phyloP scores from a whole-genome alignment of 495 filamentous ascomycete species.

The Hyaloscypha finlandica region DNA sequence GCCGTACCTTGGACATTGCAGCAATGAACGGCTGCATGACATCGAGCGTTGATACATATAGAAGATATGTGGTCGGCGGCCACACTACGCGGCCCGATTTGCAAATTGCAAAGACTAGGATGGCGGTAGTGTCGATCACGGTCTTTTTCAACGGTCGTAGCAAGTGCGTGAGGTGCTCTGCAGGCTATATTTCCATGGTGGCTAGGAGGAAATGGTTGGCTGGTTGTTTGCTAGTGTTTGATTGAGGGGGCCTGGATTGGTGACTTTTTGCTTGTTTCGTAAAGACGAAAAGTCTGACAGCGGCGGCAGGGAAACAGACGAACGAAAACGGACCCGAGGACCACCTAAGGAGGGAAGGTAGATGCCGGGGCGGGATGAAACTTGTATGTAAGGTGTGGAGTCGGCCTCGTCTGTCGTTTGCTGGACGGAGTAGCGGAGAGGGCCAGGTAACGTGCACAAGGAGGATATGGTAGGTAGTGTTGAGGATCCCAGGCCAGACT shows the following conservation, averaged over 20 bases:
- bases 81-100: slow-evolving; percentile 24
- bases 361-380: slow-evolving; percentile 16
- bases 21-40: slow-evolving; percentile 35
- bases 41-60: slow-evolving; percentile 38
- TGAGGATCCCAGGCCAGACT: slow-evolving; percentile 12
- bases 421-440: slow-evolving; percentile 6
- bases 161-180: slow-evolving; percentile 8
- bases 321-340: slow-evolving; percentile 8
- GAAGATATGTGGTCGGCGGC: slow-evolving; percentile 8
- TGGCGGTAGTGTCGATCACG: slow-evolving; percentile 11
- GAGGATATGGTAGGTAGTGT: slow-evolving; percentile 3
- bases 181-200: slow-evolving; percentile 20
- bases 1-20: slow-evolving; percentile 35
- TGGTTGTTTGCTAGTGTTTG: not conserved
- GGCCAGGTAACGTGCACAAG: slow-evolving; percentile 27
- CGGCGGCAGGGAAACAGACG: slow-evolving; percentile 8
- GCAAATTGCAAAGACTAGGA: slow-evolving; percentile 14
- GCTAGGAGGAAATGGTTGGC: not conserved
- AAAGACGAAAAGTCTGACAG: slow-evolving; percentile 15
- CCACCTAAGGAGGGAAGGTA: slow-evolving; percentile 24
- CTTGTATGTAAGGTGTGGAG: slow-evolving; percentile 8
- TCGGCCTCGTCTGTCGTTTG: slow-evolving; percentile 8
- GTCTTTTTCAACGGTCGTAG: not conserved
- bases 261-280: slow-evolving; percentile 5
- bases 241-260: slow-evolving; percentile 1